These are phyloP conservation scores for Chenopodium formosanum DNA, from an alignment of 148 eudicot genomes.

Conservation along the genomic window DNA sequence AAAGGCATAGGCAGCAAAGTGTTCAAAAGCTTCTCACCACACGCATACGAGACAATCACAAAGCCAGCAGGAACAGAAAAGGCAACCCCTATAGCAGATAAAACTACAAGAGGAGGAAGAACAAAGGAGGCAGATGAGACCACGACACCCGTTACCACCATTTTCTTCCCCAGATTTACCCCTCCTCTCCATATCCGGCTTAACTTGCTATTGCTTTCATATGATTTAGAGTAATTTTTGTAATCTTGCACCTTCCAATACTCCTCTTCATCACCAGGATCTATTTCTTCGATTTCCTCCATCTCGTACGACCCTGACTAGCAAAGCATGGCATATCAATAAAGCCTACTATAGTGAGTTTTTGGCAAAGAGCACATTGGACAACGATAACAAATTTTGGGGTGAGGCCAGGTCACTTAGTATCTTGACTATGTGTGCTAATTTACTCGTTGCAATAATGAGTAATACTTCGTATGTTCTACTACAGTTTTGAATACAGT, in stretches of 20 bases:
- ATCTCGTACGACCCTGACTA: not conserved
- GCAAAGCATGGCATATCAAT: not conserved
- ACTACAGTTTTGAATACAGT: no score
- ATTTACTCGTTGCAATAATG: not conserved
- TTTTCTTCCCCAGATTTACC: conserved; percentile 54
- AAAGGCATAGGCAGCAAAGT: conserved; percentile 46
- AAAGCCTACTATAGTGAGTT: not conserved
- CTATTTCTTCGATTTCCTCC: conserved; percentile 21
- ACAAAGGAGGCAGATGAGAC: conserved; percentile 67
- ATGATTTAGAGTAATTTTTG: conserved; percentile 11
- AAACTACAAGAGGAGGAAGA: conserved; percentile 65
- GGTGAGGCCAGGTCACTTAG: no score
- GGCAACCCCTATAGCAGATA: conserved; percentile 62
- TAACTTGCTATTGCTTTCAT: conserved; percentile 20
- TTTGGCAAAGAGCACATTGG: not conserved
- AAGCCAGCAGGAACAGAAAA: conserved; percentile 62
- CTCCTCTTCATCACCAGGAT: conserved; percentile 23
- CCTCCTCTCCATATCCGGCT: conserved; percentile 47
- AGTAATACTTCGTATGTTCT: no score
- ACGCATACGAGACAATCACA: conserved; percentile 51
- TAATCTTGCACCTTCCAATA: not conserved
- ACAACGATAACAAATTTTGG: not conserved
- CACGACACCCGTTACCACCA: conserved; percentile 47
- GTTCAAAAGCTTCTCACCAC: conserved; percentile 69
- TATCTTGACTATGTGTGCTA: not conserved